phyloP scores from a whole-genome alignment of 2,329 filamentous ascomycete species.

The Fusarium falciforme region DNA sequence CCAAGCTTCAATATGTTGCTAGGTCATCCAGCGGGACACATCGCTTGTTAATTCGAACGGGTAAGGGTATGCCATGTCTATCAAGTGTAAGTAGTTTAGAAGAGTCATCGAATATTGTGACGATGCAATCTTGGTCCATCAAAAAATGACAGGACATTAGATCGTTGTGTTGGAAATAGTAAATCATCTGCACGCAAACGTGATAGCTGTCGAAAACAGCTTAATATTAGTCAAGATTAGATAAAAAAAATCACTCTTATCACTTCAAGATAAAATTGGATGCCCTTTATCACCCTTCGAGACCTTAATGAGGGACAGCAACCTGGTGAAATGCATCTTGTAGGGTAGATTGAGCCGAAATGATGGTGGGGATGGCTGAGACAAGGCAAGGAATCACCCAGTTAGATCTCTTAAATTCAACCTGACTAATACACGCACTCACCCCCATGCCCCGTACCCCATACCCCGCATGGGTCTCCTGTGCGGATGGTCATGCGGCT shows the following conservation, averaged over 20 bases:
- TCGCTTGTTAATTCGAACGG: not conserved
- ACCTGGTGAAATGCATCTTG: not conserved
- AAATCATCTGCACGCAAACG: not conserved
- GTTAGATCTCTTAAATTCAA: not conserved
- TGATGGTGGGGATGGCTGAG: not conserved
- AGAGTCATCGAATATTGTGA: not conserved
- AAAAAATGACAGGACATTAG: no score
- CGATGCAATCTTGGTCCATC: not conserved
- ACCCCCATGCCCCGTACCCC: not conserved
- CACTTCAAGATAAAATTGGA: not conserved
- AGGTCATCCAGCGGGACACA: not conserved
- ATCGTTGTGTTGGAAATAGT: not conserved
- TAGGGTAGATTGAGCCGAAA: not conserved
- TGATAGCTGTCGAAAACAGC: no score
- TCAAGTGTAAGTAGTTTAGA: not conserved
- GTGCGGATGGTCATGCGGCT: not conserved
- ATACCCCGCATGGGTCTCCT: constrained; percentile 1
- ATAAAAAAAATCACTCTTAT: not conserved
- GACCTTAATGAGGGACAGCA: not conserved
- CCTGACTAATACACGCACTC: not conserved
- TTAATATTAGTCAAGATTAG: not conserved
- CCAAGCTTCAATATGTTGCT: not conserved
- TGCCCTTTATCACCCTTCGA: not conserved
- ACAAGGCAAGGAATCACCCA: not conserved
- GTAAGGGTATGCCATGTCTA: not conserved